Percentiles rank a stretch among this genome's conserved stretches.
phyloP scores from a whole-genome alignment of 805 yeast species.

The Lipomyces lipofer region DNA sequence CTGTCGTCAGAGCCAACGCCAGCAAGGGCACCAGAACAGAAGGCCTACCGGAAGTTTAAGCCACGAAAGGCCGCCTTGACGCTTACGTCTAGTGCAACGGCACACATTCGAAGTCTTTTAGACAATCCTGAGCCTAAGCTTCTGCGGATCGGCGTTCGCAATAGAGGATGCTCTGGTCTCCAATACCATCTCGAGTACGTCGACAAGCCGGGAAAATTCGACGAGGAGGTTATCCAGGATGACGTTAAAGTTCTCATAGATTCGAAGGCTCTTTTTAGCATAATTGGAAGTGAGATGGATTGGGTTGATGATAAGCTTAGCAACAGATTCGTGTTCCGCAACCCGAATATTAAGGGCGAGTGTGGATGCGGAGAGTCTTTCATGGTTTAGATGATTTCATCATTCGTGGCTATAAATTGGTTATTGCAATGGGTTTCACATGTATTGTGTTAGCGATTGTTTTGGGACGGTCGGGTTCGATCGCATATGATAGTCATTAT shows the following conservation, averaged over 20 bases:
- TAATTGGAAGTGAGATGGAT: slow-evolving; percentile 98
- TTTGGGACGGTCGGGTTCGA: too few relatives aligned
- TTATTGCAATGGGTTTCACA: too few relatives aligned
- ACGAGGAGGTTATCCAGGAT: slow-evolving; percentile 87
- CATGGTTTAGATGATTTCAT: slow-evolving; percentile 70
- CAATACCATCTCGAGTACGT: slow-evolving; percentile 91
- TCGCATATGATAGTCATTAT: too few relatives aligned
- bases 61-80: slow-evolving; percentile 91
- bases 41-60: slow-evolving; percentile 58
- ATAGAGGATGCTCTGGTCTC: slow-evolving; percentile 95
- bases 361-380: slow-evolving; percentile 99
- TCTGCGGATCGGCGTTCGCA: slow-evolving; percentile 89
- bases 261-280: slow-evolving; percentile 92
- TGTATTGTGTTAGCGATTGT: too few relatives aligned
- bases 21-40: slow-evolving; percentile 10
- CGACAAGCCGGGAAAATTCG: slow-evolving; percentile 87
- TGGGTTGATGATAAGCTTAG: slow-evolving; percentile 93
- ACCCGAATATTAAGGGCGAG: slow-evolving; percentile 96
- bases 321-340: slow-evolving; percentile 85
- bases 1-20: slow-evolving; percentile 36
- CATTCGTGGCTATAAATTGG: too few relatives aligned
- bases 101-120: slow-evolving; percentile 65
- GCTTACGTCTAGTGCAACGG: slow-evolving; percentile 70
- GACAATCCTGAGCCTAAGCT: slow-evolving; percentile 85
- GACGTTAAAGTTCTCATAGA: slow-evolving; percentile 91